Evolutionary conservation across 176 grass and related monocot genomes (phyloP), one percentile per base, ranked within the genome.

Genomic region (Typha latifolia): DNA sequence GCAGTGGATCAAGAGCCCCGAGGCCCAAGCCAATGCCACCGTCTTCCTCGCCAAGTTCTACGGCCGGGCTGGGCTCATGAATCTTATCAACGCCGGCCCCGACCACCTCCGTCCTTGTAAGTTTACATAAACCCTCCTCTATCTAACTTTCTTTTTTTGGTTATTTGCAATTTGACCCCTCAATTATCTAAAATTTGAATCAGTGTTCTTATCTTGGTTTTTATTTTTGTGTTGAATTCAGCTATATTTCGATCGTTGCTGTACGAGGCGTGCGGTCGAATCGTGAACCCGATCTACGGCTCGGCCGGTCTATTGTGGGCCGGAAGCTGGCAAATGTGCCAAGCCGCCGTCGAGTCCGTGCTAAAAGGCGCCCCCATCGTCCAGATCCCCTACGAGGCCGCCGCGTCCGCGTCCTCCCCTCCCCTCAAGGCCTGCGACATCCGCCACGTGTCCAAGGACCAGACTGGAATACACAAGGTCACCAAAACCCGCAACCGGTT

Each of bases 11-110:
- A 74, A 67, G 69, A 78, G 61, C 66, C 69, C 81, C 21, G 77
- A 84, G 14, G 69, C 85, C 57, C 85, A 88, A 77, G 81, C 85
- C 61, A 89, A 89, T 75, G 86, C 86, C 55, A 84, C 86, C 63
- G 86, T 89, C 43, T 89, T 89, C 78, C 86, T 89, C 14, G 86
- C 86, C 71, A 89, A 89, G 86, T 89, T 89, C 74, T 89, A 89
- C 78, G 86, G 86, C 78, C 86, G 86, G 16, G 86, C 81, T 26
- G 86, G 81, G 0, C 86, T 89, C 26, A 69, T 89, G 55, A 89
- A 89, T 63, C 86, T 89, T 12, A 79, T 89, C 63, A 72, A 79
- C 56, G 81, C 74, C 4, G 74, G 63, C 14, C 66, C 48, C 14
- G 74, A 84, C 32, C 14, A 15, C 70, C 81, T 89, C 70, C 78